phyloP scores from a whole-genome alignment of 2,329 filamentous ascomycete genomes.

The Dactylella cylindrospora region DNA sequence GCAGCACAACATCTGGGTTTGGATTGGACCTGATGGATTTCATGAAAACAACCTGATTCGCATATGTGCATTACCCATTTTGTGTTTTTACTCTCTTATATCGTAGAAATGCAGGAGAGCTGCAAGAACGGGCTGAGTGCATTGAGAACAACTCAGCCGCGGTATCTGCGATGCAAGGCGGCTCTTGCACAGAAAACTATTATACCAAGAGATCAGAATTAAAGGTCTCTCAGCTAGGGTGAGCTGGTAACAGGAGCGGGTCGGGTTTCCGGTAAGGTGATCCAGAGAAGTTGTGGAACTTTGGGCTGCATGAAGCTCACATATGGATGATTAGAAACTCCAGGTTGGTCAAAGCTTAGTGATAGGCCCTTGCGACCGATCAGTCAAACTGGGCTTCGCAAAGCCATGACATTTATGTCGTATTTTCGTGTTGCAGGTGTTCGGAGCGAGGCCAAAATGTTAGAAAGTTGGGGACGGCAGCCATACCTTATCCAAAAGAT shows the following conservation, averaged over 20 bases:
- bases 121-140: too few relatives aligned
- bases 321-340: not conserved
- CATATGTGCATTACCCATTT: not conserved
- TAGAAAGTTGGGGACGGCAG: too few relatives aligned
- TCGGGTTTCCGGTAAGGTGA: slow-evolving; percentile 28
- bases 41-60: slow-evolving; percentile 45
- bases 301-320: slow-evolving; percentile 23
- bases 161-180: not conserved
- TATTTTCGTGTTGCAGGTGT: slow-evolving; percentile 31
- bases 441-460: slow-evolving; percentile 7
- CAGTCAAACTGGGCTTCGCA: not conserved
- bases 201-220: too few relatives aligned
- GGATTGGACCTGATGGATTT: slow-evolving; percentile 47
- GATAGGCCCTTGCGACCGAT: not conserved
- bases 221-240: too few relatives aligned
- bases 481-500: too few relatives aligned
- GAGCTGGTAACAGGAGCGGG: slow-evolving; percentile 11
- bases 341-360: not conserved
- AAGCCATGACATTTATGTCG: not conserved
- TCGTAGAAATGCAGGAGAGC: too few relatives aligned
- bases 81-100: slow-evolving; percentile 1
- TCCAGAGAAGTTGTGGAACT: slow-evolving; percentile 21
- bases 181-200: too few relatives aligned
- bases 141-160: slow-evolving; percentile 15
- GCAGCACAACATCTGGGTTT: slow-evolving; percentile 21